phyloP scores from a whole-genome alignment of 2,329 filamentous ascomycete species.

The Penicillium sp. region DNA sequence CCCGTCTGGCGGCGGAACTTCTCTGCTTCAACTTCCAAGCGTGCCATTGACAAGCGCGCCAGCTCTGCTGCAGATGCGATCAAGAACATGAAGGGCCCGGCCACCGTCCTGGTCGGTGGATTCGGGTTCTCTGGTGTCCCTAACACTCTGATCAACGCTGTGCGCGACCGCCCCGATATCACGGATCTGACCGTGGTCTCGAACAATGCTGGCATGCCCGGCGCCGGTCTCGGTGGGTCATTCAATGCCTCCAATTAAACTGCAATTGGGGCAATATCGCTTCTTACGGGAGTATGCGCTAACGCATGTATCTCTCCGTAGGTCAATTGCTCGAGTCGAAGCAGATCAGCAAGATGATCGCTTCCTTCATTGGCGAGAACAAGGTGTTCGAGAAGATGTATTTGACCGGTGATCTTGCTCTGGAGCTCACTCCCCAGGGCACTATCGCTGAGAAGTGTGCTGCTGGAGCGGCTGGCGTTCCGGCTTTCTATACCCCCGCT shows the following conservation, averaged over 20 bases:
- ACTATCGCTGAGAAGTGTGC: conserved; percentile 87
- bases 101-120: conserved; percentile 74
- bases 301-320: conserved; percentile 6
- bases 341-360: conserved; percentile 76
- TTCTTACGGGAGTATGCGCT: neutral
- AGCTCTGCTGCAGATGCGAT: conserved; percentile 73
- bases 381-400: conserved; percentile 91
- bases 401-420: conserved; percentile 78
- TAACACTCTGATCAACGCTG: conserved; percentile 63
- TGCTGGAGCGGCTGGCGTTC: conserved; percentile 83
- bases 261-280: neutral
- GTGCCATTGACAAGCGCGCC: conserved; percentile 76
- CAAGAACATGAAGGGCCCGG: conserved; percentile 72
- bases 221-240: conserved; percentile 69
- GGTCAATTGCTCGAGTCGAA: conserved; percentile 73
- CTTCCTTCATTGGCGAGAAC: conserved; percentile 79
- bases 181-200: conserved; percentile 76
- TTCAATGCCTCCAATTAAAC: neutral
- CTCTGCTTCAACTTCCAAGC: conserved; percentile 66
- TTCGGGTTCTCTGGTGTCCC: conserved; percentile 74
- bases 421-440: conserved; percentile 88
- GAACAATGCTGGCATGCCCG: conserved; percentile 78
- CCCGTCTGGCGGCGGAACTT: conserved; percentile 61
- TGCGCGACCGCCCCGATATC: conserved; percentile 64
- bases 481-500: conserved; percentile 83